Base-by-base conservation (phyloP, 257 asterid genomes). In the Oldenlandia corymbosa region DNA sequence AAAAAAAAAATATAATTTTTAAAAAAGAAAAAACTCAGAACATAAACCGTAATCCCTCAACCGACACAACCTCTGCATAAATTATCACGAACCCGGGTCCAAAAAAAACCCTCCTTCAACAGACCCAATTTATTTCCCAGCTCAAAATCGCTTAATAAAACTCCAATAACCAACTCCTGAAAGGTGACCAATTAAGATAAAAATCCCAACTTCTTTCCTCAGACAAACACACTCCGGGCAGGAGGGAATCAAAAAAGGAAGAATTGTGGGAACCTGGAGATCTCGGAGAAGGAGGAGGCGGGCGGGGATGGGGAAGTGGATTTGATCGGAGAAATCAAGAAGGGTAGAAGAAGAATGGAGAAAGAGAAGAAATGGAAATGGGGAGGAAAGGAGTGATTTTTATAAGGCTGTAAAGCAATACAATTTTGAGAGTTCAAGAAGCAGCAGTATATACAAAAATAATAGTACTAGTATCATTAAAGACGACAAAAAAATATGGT, bases 1-100 rank as follows among this genome's bases (percentile, higher is more conserved):
- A 10, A 17, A 21, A 47, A 49, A 9, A 10, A 57, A n/a, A 23
- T 3, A 1, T 0, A 28, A 16, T 6, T 16, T 23, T 1, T 10
- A 12, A 31, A 11, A 30, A 3, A 0, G 4, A 28, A 14, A 14
- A 30, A 55, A 13, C 2, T 30, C 13, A 30, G 31, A 54, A 4
- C 21, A 30, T 5, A 30, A 48, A 43, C 55, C 26, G 55, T 30
- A 45, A 43, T 61, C 51, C 66, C 54, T 21, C 45, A 23, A 28
- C 66, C 66, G 66, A 62, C 66, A 46, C 66, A 49, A 21, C 20
- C 28, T 32, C 16, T 6, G 62, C 32, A 57, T 20, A 18, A 57
- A 57, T 56, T 30, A 34, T 57, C 50, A 1, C 60, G 17, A 54
- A 30, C 6, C 21, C 42, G 21, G 3, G 42, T 60, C 24, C 51